Evolutionary conservation across 805 yeast species (phyloP).

Genomic region (Candida stauntonica): DNA sequence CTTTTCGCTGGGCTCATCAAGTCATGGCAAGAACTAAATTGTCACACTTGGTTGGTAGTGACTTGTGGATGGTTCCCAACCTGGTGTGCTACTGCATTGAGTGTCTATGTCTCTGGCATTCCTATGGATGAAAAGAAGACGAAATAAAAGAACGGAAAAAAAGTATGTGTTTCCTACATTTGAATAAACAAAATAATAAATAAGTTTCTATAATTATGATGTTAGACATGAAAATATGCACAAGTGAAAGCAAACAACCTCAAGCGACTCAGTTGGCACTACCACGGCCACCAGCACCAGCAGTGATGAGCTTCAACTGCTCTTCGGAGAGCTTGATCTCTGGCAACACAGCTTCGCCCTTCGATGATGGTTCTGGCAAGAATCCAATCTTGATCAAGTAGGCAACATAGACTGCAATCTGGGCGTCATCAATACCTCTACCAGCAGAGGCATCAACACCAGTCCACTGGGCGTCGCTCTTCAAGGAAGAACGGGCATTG

Average conservation of each 20-base stretch:
- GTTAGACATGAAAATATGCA: background rate
- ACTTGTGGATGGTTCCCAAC: constrained; percentile 78
- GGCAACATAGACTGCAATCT: constrained; percentile 72
- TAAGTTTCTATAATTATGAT: background rate
- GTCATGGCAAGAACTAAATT: constrained; percentile 65
- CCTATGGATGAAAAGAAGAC: background rate
- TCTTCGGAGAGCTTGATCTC: constrained; percentile 48
- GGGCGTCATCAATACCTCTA: constrained; percentile 63
- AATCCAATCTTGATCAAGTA: constrained; percentile 80
- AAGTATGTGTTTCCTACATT: too few relatives aligned
- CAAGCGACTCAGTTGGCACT: constrained; percentile 47
- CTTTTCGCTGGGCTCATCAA: constrained; percentile 47
- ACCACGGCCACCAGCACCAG: constrained; percentile 76
- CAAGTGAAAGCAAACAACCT: too few relatives aligned
- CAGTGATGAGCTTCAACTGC: constrained; percentile 50
- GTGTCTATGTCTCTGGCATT: background rate
- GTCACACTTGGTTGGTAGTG: constrained; percentile 83
- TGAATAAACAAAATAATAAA: too few relatives aligned
- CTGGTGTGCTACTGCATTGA: constrained; percentile 42
- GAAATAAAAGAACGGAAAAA: too few relatives aligned
- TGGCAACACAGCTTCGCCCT: constrained; percentile 49
- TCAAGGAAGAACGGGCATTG: constrained; percentile 71
- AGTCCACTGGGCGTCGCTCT: constrained; percentile 55
- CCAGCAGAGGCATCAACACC: constrained; percentile 68
- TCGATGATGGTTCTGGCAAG: constrained; percentile 55